These are phyloP conservation scores for Backusella mclennaniae DNA, from an alignment of 192 early-diverging fungal species.

Conservation along the genomic window DNA sequence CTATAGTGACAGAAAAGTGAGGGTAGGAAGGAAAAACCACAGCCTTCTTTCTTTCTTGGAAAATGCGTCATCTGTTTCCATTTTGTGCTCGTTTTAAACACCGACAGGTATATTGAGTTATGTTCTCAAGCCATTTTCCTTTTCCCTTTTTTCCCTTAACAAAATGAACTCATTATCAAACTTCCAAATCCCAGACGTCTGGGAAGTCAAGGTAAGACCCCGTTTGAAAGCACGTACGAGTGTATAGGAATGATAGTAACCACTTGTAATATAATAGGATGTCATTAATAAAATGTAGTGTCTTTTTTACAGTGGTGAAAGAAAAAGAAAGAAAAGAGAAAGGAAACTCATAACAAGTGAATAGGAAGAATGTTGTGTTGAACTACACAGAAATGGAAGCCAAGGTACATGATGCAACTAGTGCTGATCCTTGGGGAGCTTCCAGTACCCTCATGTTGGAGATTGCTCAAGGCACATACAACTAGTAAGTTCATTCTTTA, in stretches of 20 bases:
- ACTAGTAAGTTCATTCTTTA: slow-evolving; percentile 55
- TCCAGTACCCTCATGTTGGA: slow-evolving; percentile 91
- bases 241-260: background rate
- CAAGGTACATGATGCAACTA: slow-evolving; percentile 91
- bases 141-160: background rate
- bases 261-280: slow-evolving; percentile 24
- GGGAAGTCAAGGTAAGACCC: slow-evolving; percentile 37
- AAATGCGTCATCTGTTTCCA: background rate
- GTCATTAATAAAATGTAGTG: slow-evolving; percentile 44
- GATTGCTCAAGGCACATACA: slow-evolving; percentile 85
- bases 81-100: background rate
- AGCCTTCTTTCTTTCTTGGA: background rate
- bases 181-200: slow-evolving; percentile 35
- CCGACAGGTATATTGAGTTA: background rate
- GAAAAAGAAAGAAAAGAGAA: background rate
- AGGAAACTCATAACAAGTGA: background rate
- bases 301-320: background rate
- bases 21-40: background rate
- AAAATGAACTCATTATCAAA: slow-evolving; percentile 26
- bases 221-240: background rate
- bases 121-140: background rate
- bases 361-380: slow-evolving; percentile 82
- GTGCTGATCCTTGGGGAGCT: slow-evolving; percentile 94
- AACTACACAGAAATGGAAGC: slow-evolving; percentile 93
- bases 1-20: background rate